A percentile compares a stretch with the other conserved stretches of the same genome.
Conservation (phyloP, 169 alveolate genomes). For the Plasmodium sp. region DNA sequence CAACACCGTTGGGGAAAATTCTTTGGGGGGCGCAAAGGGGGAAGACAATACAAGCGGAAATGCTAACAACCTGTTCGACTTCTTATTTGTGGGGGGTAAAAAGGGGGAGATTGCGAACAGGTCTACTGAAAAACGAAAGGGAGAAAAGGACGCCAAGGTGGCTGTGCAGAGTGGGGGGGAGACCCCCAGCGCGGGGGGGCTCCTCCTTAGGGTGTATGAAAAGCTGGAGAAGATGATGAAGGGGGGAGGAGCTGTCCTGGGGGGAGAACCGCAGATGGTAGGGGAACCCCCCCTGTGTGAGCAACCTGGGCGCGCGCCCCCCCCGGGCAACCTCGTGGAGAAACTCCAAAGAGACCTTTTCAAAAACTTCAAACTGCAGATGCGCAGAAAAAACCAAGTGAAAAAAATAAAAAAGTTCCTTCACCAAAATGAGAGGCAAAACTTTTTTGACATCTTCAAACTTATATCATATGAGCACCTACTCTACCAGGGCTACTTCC, state of each 20-base stretch:
- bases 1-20: background rate
- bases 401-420: constrained; percentile 32
- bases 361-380: constrained; percentile 27
- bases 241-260: background rate
- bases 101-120: background rate
- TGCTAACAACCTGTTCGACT: background rate
- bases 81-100: background rate
- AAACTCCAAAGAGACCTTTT: constrained; percentile 11
- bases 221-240: constrained; percentile 15
- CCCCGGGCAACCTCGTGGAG: background rate
- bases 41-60: background rate
- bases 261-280: background rate
- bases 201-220: constrained; percentile 3
- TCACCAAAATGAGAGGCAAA: constrained; percentile 24
- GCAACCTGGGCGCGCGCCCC: background rate
- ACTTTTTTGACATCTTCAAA: constrained; percentile 27
- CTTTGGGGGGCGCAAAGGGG: background rate
- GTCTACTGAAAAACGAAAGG: background rate
- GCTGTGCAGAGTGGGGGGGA: background rate
- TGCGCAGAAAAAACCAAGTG: constrained; percentile 13
- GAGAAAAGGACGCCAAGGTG: background rate
- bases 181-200: background rate
- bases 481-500: constrained; percentile 35
- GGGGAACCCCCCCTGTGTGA: background rate
- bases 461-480: constrained; percentile 36